Conservation (phyloP, 768 basidiomycete genomes). For the Boletellus ananas region DNA sequence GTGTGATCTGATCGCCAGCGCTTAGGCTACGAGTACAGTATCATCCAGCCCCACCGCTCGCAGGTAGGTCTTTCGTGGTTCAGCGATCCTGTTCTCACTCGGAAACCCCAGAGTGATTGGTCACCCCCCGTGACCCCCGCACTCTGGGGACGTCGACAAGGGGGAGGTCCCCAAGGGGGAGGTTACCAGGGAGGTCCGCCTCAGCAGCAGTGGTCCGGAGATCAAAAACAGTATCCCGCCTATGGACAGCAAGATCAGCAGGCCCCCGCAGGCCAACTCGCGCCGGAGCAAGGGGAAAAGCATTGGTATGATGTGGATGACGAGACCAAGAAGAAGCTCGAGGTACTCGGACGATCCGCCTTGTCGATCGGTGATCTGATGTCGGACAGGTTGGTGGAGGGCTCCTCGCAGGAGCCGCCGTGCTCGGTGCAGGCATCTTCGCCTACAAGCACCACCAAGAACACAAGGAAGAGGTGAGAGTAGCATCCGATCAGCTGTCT, state of each 20-base stretch:
- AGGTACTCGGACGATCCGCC: slow-evolving; percentile 34
- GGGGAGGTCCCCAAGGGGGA: slow-evolving; percentile 35
- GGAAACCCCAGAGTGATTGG: slow-evolving; percentile 55
- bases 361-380: slow-evolving; percentile 4
- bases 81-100: not conserved
- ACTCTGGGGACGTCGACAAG: slow-evolving; percentile 58
- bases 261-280: slow-evolving; percentile 17
- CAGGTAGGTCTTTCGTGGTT: slow-evolving; percentile 42
- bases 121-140: slow-evolving; percentile 57
- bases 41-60: slow-evolving; percentile 68
- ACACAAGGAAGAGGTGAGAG: slow-evolving; percentile 51
- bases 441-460: slow-evolving; percentile 57
- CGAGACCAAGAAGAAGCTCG: slow-evolving; percentile 53
- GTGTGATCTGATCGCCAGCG: slow-evolving; percentile 8
- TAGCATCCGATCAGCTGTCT: not conserved
- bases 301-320: slow-evolving; percentile 56
- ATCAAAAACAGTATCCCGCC: slow-evolving; percentile 9
- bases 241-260: slow-evolving; percentile 26
- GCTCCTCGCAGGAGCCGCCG: slow-evolving; percentile 50
- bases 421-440: slow-evolving; percentile 46
- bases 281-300: slow-evolving; percentile 47
- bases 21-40: slow-evolving; percentile 54
- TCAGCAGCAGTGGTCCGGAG: slow-evolving; percentile 16
- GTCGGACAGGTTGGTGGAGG: slow-evolving; percentile 58
- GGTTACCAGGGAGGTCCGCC: slow-evolving; percentile 18